phyloP scores from a whole-genome alignment of 305 asterid genomes.

The Petunia hybrid region DNA sequence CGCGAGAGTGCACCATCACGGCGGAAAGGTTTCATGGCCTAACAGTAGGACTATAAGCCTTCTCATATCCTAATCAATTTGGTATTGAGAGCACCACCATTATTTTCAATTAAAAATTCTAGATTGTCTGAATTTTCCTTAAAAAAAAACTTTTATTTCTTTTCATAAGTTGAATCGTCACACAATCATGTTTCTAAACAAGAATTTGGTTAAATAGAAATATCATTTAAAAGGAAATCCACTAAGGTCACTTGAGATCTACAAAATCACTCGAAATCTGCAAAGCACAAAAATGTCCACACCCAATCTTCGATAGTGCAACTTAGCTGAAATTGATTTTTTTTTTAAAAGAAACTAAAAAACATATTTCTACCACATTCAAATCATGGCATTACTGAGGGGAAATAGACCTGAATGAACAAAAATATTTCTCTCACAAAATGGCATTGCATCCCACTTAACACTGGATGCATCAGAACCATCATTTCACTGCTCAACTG shows the following conservation, averaged over 20 bases:
- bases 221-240: neutral
- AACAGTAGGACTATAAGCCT: neutral
- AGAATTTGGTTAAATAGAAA: neutral
- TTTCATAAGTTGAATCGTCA: neutral
- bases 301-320: neutral
- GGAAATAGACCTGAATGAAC: neutral
- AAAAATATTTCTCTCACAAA: neutral
- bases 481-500: constrained; percentile 4
- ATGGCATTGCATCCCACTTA: constrained; percentile 8
- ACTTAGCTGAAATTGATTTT: neutral
- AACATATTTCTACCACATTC: neutral
- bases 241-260: neutral
- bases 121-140: neutral
- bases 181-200: neutral
- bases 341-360: neutral
- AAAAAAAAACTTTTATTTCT: neutral
- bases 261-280: neutral
- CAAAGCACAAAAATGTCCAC: neutral
- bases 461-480: neutral
- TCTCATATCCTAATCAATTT: neutral
- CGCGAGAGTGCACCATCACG: neutral
- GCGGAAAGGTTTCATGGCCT: neutral
- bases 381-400: neutral
- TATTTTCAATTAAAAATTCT: constrained; percentile 10
- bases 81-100: neutral